phyloP scores from a whole-genome alignment of 805 yeast species.

The Saccharomyces kudriavzevii region DNA sequence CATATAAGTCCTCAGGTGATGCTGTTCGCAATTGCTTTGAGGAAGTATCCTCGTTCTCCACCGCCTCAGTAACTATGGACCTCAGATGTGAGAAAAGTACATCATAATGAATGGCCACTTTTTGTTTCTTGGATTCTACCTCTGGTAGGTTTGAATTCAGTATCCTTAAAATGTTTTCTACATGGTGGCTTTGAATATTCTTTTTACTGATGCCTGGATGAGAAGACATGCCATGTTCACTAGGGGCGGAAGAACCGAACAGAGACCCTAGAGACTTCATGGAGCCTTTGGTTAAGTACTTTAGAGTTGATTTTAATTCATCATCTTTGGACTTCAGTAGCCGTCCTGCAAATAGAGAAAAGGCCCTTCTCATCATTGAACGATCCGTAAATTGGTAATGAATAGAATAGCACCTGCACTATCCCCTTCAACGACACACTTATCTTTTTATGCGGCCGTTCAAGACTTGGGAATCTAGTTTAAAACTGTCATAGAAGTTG shows the following conservation, averaged over 20 bases:
- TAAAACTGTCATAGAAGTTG: background rate
- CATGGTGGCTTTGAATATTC: constrained; percentile 10
- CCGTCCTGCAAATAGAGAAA: constrained; percentile 13
- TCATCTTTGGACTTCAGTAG: constrained; percentile 17
- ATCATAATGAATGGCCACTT: constrained; percentile 25
- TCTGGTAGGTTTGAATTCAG: constrained; percentile 25
- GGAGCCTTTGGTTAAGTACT: constrained; percentile 17
- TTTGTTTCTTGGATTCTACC: constrained; percentile 13
- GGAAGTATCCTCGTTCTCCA: constrained; percentile 1
- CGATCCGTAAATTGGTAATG: background rate
- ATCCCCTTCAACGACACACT: background rate
- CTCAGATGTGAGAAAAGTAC: constrained; percentile 21
- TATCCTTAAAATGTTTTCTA: constrained; percentile 21
- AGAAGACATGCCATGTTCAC: constrained; percentile 1
- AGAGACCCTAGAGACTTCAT: constrained; percentile 1
- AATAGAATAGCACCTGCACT: background rate
- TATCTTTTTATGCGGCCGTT: background rate
- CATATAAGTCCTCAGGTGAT: constrained; percentile 11
- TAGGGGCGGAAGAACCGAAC: constrained; percentile 4
- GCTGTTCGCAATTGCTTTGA: background rate
- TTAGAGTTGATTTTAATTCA: constrained; percentile 21
- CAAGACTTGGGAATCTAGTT: background rate
- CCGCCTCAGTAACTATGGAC: constrained; percentile 17
- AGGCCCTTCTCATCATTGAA: constrained; percentile 13
- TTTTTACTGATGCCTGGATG: constrained; percentile 6